phyloP scores from a whole-genome alignment of 441 rosid species.

The Populus hybrid region DNA sequence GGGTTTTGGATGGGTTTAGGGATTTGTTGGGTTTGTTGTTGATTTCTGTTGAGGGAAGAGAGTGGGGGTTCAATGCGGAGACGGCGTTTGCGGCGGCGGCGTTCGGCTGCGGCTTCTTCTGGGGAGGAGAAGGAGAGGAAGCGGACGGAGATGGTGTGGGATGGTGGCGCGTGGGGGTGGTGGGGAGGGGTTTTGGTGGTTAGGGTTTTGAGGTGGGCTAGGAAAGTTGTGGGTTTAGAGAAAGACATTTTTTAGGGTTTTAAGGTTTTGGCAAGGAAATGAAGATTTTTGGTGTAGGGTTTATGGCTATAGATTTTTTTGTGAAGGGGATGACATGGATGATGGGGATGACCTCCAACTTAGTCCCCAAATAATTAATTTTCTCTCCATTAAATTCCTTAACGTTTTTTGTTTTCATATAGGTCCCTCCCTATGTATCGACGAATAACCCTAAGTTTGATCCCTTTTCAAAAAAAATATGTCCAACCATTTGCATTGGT shows the following conservation, averaged over 20 bases:
- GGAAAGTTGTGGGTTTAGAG: constrained; percentile 39
- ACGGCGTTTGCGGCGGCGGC: constrained; percentile 86
- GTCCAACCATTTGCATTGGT: background rate
- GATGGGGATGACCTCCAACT: background rate
- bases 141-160: constrained; percentile 35
- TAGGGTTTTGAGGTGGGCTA: constrained; percentile 46
- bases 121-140: constrained; percentile 74
- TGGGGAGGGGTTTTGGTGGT: constrained; percentile 20
- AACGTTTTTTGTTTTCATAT: background rate
- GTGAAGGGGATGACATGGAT: background rate
- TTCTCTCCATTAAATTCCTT: background rate
- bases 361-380: background rate
- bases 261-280: background rate
- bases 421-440: background rate
- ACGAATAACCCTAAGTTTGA: background rate
- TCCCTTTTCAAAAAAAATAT: too few relatives aligned
- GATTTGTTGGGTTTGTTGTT: constrained; percentile 38
- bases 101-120: constrained; percentile 90
- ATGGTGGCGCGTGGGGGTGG: constrained; percentile 13
- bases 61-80: constrained; percentile 81
- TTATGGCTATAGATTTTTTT: background rate
- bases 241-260: constrained; percentile 43
- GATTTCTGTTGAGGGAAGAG: constrained; percentile 55
- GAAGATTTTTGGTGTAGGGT: background rate
- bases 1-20: constrained; percentile 69